These are phyloP conservation scores for Ustilago nuda DNA, from an alignment of 1,284 basidiomycete species.

Conservation along the genomic window DNA sequence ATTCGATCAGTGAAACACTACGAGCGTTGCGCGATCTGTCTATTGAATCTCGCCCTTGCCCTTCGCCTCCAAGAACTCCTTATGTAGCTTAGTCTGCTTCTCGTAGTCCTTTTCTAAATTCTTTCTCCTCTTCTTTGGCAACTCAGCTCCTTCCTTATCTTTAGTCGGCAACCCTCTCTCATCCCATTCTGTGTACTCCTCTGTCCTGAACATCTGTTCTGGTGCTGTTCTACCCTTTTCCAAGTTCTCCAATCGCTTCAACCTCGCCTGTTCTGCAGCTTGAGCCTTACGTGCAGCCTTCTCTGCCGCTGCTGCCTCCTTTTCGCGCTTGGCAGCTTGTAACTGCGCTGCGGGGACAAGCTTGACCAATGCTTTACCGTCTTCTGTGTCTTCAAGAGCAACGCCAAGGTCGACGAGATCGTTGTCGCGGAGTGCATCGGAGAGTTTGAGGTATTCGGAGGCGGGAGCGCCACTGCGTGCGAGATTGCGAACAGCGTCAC, in stretches of 20 bases:
- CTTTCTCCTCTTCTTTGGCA: slow-evolving; percentile 86
- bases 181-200: slow-evolving; percentile 80
- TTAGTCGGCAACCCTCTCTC: slow-evolving; percentile 84
- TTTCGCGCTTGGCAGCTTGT: slow-evolving; percentile 87
- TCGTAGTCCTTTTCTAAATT: slow-evolving; percentile 83
- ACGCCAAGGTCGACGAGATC: slow-evolving; percentile 93
- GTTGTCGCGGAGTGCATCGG: slow-evolving; percentile 86
- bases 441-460: slow-evolving; percentile 62
- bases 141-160: slow-evolving; percentile 83
- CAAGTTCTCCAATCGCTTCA: slow-evolving; percentile 80
- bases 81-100: slow-evolving; percentile 73
- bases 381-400: slow-evolving; percentile 90
- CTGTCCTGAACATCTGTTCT: slow-evolving; percentile 80
- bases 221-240: slow-evolving; percentile 85
- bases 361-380: slow-evolving; percentile 86
- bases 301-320: slow-evolving; percentile 80
- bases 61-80: slow-evolving; percentile 60
- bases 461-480: slow-evolving; percentile 74
- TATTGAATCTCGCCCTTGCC: slow-evolving; percentile 60
- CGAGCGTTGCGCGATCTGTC: not conserved
- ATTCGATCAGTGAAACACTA: not conserved
- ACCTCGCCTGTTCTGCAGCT: slow-evolving; percentile 78
- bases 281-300: slow-evolving; percentile 86
- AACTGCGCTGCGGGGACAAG: slow-evolving; percentile 86
- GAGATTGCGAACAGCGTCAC: slow-evolving; percentile 85